These are phyloP conservation scores for Flaveria sonorensis DNA, from an alignment of 129 eudicot species.

Conservation along the genomic window DNA sequence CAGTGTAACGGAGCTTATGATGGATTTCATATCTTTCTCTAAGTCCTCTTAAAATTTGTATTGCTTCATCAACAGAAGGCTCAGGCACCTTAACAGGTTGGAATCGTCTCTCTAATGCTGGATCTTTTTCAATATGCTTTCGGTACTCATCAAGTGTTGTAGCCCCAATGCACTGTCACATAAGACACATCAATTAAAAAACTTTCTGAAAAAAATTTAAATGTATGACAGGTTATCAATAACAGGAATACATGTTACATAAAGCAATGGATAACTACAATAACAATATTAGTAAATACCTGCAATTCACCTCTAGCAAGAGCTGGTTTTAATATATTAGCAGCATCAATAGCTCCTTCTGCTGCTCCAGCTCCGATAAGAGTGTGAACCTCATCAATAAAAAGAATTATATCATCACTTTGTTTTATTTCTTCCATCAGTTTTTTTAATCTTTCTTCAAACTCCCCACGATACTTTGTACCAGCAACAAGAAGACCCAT, in stretches of 20 bases:
- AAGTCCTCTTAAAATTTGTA: constrained; percentile 75
- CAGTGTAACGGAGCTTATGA: constrained; percentile 92
- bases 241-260: background rate
- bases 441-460: constrained; percentile 56
- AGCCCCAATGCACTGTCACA: constrained; percentile 83
- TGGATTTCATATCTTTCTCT: constrained; percentile 88
- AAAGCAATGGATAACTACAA: background rate
- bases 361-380: constrained; percentile 62
- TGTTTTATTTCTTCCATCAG: constrained; percentile 57
- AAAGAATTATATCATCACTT: constrained; percentile 48
- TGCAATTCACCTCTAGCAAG: constrained; percentile 62
- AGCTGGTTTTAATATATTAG: constrained; percentile 57
- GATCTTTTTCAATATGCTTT: constrained; percentile 91
- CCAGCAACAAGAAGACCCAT: constrained; percentile 69
- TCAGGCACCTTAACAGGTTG: constrained; percentile 96
- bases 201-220: background rate
- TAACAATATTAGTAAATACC: constrained; percentile 25
- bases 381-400: constrained; percentile 58
- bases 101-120: constrained; percentile 81
- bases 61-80: constrained; percentile 83
- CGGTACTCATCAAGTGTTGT: constrained; percentile 92
- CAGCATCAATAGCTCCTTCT: constrained; percentile 63
- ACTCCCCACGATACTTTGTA: constrained; percentile 58
- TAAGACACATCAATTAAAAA: background rate
- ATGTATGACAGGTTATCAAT: background rate